A percentile compares a stretch with the other conserved stretches of the same genome.
These are phyloP conservation scores for Magnaporthiopsis rhizophila DNA, from an alignment of 2,329 filamentous ascomycete genomes.

Conservation along the genomic window DNA sequence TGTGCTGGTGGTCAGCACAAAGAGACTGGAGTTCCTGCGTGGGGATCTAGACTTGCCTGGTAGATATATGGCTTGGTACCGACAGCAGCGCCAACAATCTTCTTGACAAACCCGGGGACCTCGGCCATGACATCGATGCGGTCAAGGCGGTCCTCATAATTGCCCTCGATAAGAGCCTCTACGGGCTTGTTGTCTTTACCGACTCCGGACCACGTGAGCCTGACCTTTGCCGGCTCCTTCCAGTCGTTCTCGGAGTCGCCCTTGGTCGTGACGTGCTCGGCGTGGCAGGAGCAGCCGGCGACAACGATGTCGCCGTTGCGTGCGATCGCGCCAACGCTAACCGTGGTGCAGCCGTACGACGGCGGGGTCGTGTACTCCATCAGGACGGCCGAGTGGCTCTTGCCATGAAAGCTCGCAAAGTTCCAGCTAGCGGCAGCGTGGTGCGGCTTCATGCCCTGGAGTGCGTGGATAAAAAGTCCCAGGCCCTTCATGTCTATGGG, in stretches of 20 bases:
- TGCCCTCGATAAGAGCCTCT: slow-evolving; percentile 60
- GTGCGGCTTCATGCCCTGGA: slow-evolving; percentile 99
- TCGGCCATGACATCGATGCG: slow-evolving; percentile 94
- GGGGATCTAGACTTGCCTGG: slow-evolving; percentile 51
- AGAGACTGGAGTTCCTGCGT: background rate
- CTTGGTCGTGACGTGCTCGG: slow-evolving; percentile 60
- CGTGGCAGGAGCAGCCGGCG: slow-evolving; percentile 58
- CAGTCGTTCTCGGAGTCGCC: slow-evolving; percentile 74
- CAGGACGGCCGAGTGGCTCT: slow-evolving; percentile 76
- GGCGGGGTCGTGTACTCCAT: slow-evolving; percentile 96
- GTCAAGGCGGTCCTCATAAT: slow-evolving; percentile 64
- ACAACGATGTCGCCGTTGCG: slow-evolving; percentile 74
- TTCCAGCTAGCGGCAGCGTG: slow-evolving; percentile 91
- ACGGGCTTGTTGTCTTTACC: slow-evolving; percentile 68
- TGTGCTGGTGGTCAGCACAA: slow-evolving; percentile 25
- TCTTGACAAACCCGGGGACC: slow-evolving; percentile 91
- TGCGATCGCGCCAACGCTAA: slow-evolving; percentile 74
- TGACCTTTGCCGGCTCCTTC: slow-evolving; percentile 73
- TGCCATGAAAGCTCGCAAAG: slow-evolving; percentile 85
- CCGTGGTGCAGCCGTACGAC: slow-evolving; percentile 79
- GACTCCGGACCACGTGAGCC: slow-evolving; percentile 71
- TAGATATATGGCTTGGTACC: slow-evolving; percentile 98
- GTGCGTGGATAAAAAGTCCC: slow-evolving; percentile 72
- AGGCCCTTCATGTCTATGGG: slow-evolving; percentile 74
- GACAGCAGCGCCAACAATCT: slow-evolving; percentile 77